phyloP scores from a whole-genome alignment of 805 yeast genomes.

The Saccharomyces cerevisiae region DNA sequence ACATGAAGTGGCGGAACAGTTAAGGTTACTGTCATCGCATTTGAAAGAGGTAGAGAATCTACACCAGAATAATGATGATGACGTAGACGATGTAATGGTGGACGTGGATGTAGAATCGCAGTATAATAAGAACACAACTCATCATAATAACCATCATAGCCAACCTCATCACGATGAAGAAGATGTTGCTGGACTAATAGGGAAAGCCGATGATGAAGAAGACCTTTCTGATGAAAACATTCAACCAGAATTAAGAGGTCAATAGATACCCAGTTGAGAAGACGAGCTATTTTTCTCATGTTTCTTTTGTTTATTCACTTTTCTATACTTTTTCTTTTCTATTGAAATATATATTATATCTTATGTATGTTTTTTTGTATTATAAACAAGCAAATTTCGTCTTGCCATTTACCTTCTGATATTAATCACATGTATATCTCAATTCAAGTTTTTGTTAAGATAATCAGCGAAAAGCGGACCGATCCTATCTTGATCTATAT shows the following conservation, averaged over 20 bases:
- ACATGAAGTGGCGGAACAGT: conserved; percentile 31
- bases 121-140: conserved; percentile 2
- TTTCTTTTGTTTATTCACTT: background rate
- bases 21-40: conserved; percentile 29
- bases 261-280: conserved; percentile 6
- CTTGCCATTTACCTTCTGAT: background rate
- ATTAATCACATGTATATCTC: background rate
- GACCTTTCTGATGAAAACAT: conserved; percentile 28
- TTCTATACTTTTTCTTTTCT: background rate
- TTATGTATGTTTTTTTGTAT: background rate
- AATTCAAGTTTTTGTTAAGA: conserved; percentile 51
- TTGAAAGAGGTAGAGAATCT: conserved; percentile 28
- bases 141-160: conserved; percentile 1
- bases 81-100: conserved; percentile 16
- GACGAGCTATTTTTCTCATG: background rate
- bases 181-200: background rate
- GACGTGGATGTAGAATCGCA: conserved; percentile 20
- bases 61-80: conserved; percentile 7
- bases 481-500: conserved; percentile 61
- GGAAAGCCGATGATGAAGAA: conserved; percentile 8
- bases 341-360: background rate
- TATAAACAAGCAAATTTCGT: background rate
- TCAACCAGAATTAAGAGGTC: conserved; percentile 31
- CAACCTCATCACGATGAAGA: background rate
- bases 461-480: conserved; percentile 70